These are phyloP conservation scores for Plasmodium vivax DNA, from an alignment of 169 alveolate genomes.

Conservation along the genomic window DNA sequence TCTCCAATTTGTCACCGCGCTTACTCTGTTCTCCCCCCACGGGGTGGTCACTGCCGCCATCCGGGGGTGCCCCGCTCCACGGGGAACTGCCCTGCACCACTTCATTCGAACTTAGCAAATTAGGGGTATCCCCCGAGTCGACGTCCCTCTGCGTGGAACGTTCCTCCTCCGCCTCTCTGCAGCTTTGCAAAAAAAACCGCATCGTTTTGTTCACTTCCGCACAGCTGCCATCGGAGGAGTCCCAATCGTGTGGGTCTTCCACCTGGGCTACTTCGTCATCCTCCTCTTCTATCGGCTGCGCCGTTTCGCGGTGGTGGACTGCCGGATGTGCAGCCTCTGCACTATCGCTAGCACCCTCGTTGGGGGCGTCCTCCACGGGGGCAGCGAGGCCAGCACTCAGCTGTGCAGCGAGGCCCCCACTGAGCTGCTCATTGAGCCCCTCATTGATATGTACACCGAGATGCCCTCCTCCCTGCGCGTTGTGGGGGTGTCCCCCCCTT, in stretches of 20 bases:
- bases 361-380: background rate
- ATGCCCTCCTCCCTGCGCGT: background rate
- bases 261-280: background rate
- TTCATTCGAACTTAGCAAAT: background rate
- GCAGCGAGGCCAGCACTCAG: background rate
- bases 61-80: background rate
- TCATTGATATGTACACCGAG: too few species aligned
- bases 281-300: background rate
- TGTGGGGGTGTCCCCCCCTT: background rate
- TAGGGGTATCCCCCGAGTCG: background rate
- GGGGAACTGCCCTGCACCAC: background rate
- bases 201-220: background rate
- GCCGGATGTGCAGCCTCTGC: background rate
- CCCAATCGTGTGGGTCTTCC: background rate
- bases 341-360: background rate
- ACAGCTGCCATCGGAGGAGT: background rate
- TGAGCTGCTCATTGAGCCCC: too few species aligned
- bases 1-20: background rate
- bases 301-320: background rate
- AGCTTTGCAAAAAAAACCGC: background rate
- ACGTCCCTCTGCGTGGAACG: background rate
- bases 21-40: background rate
- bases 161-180: background rate
- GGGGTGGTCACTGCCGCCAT: background rate
- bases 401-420: too few species aligned